Evolutionary conservation across 345 rosid species (phyloP).

Genomic region (Murraya koenigii): DNA sequence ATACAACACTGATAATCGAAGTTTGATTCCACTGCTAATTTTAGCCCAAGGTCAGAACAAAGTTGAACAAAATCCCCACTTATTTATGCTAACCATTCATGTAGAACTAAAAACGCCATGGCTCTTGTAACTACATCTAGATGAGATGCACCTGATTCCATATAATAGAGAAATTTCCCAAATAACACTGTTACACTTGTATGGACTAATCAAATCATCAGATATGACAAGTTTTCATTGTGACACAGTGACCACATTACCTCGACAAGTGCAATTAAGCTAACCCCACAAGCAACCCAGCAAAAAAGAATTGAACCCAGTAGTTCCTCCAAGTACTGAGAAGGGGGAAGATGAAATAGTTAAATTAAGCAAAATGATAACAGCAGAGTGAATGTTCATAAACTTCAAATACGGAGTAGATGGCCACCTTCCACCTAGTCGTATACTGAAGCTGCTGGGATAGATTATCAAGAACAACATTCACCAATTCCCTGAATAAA

Average conservation of each 20-base stretch:
- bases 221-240: background rate
- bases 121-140: background rate
- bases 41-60: background rate
- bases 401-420: background rate
- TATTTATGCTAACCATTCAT: background rate
- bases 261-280: constrained; percentile 84
- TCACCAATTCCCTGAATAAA: constrained; percentile 74
- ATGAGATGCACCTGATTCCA: background rate
- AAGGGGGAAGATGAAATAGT: constrained; percentile 1
- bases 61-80: background rate
- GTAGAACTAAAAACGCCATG: background rate
- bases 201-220: constrained; percentile 8
- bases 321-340: constrained; percentile 90
- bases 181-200: background rate
- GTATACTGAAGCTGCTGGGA: constrained; percentile 71
- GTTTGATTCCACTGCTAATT: background rate
- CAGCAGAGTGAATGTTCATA: background rate
- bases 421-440: constrained; percentile 69
- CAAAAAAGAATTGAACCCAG: constrained; percentile 72
- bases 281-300: constrained; percentile 90
- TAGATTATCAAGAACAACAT: constrained; percentile 58
- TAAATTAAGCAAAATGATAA: constrained; percentile 14
- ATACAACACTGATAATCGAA: background rate
- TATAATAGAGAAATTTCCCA: background rate
- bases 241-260: constrained; percentile 39